Conservation (phyloP, 106 monocot species). For the Cymbidium sinense region DNA sequence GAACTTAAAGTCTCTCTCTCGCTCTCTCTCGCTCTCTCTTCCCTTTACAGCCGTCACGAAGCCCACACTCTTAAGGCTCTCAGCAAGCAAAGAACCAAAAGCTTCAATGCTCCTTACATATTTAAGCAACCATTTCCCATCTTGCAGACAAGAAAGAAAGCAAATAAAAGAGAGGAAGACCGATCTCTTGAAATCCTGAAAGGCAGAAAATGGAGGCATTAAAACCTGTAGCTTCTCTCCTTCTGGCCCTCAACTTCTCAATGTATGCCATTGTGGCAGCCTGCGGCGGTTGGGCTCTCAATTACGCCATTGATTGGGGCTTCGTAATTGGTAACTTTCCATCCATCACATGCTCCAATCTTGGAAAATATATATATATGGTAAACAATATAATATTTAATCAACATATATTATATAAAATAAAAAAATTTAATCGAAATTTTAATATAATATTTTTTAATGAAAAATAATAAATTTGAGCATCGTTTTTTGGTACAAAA, state of each 20-base stretch:
- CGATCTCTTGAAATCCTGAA: too few species aligned
- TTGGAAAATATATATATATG: not conserved
- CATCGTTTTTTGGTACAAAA: not conserved
- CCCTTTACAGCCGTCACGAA: not conserved
- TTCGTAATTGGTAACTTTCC: conserved; percentile 25
- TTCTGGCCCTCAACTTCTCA: conserved; percentile 44
- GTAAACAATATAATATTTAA: not conserved
- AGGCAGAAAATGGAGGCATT: not conserved
- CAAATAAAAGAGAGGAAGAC: not conserved
- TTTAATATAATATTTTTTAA: not conserved
- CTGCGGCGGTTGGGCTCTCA: conserved; percentile 41
- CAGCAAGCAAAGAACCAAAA: too few species aligned
- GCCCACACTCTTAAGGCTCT: too few species aligned
- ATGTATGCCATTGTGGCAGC: conserved; percentile 41
- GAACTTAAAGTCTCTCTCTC: not conserved
- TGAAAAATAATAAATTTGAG: not conserved
- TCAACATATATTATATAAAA: too few species aligned
- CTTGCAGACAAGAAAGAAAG: not conserved
- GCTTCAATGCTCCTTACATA: not conserved
- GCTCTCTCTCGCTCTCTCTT: too few species aligned
- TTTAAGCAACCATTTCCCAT: not conserved
- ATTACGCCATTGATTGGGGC: conserved; percentile 33
- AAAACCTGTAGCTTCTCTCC: conserved; percentile 23
- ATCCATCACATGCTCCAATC: not conserved
- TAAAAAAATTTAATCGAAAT: not conserved